Percentiles rank a stretch among this genome's conserved stretches.
These are phyloP conservation scores for Globisporangium nodosum DNA, from an alignment of 352 stramenopile genomes.

Conservation along the genomic window DNA sequence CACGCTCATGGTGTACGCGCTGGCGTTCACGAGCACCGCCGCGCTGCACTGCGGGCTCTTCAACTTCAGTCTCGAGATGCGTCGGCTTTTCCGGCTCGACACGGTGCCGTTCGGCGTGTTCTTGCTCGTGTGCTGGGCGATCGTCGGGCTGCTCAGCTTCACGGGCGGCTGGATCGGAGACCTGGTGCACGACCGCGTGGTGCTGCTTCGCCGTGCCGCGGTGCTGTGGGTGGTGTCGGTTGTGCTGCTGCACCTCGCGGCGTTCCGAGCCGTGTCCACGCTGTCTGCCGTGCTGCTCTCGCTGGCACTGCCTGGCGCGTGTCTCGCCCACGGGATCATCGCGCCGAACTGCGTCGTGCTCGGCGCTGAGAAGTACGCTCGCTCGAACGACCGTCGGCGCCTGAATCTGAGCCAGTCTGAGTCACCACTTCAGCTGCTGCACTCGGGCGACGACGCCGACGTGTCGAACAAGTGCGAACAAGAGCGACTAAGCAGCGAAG, in stretches of 20 bases:
- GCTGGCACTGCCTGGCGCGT: constrained; percentile 29
- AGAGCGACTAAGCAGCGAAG: background rate
- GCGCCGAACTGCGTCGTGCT: constrained; percentile 51
- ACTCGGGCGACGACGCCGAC: constrained; percentile 3
- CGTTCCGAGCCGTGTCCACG: constrained; percentile 18
- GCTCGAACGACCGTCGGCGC: constrained; percentile 5
- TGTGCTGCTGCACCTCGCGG: constrained; percentile 35
- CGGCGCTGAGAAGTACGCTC: constrained; percentile 20
- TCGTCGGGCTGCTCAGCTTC: constrained; percentile 49
- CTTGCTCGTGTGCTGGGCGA: constrained; percentile 48
- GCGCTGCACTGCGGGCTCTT: constrained; percentile 61
- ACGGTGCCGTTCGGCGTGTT: constrained; percentile 44
- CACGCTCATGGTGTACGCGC: constrained; percentile 26
- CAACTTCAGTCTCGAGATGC: constrained; percentile 50
- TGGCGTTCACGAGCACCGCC: constrained; percentile 53
- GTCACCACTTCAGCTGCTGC: background rate
- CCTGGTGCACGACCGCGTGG: constrained; percentile 36
- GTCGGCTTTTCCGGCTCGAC: constrained; percentile 41
- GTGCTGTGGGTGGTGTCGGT: constrained; percentile 45
- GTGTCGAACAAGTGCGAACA: constrained; percentile 2
- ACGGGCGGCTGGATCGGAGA: constrained; percentile 46
- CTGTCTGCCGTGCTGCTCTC: constrained; percentile 29
- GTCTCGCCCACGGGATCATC: constrained; percentile 41
- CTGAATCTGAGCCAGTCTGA: background rate
- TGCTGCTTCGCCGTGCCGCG: constrained; percentile 30